Base-by-base conservation (phyloP, 163 green algal genomes). In the Smithsoniella earleae region DNA sequence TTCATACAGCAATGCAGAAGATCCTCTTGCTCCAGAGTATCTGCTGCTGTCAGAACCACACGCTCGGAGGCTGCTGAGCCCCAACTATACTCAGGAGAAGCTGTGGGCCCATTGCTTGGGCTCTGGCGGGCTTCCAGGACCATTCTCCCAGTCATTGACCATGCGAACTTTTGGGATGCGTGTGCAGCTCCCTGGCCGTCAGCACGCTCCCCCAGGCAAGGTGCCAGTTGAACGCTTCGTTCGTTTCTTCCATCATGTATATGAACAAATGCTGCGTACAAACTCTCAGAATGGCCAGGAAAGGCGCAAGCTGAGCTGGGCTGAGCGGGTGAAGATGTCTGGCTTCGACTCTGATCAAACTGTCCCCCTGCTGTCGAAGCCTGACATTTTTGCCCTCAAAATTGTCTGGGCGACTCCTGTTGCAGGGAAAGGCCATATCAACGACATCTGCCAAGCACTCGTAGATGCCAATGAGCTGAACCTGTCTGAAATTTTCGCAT, bases 151-250 rank as follows among this genome's bases (percentile, higher is more conserved):
- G 40, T 69, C 58, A 4, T 31, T 69, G 6, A 36, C 34, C 25
- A 33, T 69, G 8, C 18, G 43, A 18, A 69, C 58, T 8, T 69
- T 69, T 69, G 58, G 58, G 16, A 69, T 69, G 58, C 58, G 58
- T 36, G 58, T 69, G 18, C 58, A 69, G 16, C 16, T 69, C 1
- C 58, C 58, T 16, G 34, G 34, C 1, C 20, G 27, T 25, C 20
- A 69, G 43, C 27, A 33, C 28, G 31, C 58, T 8, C 58, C 58
- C 10, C 58, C 58, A 43, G 58, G 58, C 16, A 30, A 36, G 8
- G 34, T 37, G 40, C 16, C 58, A 28, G 58, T 69, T 0, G 58
- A 69, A 5, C 58, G 58, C 10, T 69, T 69, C 25, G 58, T 69
- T 36, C 1, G 58, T 22, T 69, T 43, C 16, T 69, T 69, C 58